phyloP scores from a whole-genome alignment of 306 rosid species.

The Vachellia collinsii region DNA sequence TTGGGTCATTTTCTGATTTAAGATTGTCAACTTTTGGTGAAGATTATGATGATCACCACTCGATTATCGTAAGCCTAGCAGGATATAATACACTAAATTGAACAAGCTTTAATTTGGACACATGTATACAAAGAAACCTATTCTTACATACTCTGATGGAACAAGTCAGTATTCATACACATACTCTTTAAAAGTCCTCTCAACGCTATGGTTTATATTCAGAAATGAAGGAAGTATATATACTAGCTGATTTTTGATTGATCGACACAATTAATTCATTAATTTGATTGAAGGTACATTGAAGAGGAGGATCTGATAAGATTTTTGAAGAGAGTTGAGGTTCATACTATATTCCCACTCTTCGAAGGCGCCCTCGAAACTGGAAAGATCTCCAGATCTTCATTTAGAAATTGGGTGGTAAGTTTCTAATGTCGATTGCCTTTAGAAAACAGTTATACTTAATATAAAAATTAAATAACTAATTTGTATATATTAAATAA shows the following conservation, averaged over 20 bases:
- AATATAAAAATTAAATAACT: too few species aligned
- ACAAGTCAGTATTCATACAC: neutral
- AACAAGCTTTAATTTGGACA: neutral
- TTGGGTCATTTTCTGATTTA: neutral
- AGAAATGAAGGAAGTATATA: too few species aligned
- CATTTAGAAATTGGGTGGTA: constrained; percentile 64
- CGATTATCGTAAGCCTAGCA: neutral
- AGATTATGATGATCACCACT: neutral
- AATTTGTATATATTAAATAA: too few species aligned
- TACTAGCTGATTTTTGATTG: too few species aligned
- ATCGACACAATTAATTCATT: too few species aligned
- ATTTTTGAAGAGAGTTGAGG: constrained; percentile 57
- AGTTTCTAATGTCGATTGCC: neutral
- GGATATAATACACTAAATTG: neutral
- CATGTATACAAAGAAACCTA: neutral
- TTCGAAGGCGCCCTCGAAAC: constrained; percentile 64
- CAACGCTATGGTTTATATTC: too few species aligned
- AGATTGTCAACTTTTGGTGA: neutral
- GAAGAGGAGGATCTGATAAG: constrained; percentile 62
- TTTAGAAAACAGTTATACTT: too few species aligned
- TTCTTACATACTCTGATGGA: neutral
- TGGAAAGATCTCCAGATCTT: constrained; percentile 52
- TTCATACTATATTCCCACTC: constrained; percentile 60
- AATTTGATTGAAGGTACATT: constrained; percentile 46
- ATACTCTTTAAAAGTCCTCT: neutral